Percentiles rank a stretch among this genome's conserved stretches.
phyloP scores from a whole-genome alignment of 257 asterid genomes.

The Petunia axillaris region DNA sequence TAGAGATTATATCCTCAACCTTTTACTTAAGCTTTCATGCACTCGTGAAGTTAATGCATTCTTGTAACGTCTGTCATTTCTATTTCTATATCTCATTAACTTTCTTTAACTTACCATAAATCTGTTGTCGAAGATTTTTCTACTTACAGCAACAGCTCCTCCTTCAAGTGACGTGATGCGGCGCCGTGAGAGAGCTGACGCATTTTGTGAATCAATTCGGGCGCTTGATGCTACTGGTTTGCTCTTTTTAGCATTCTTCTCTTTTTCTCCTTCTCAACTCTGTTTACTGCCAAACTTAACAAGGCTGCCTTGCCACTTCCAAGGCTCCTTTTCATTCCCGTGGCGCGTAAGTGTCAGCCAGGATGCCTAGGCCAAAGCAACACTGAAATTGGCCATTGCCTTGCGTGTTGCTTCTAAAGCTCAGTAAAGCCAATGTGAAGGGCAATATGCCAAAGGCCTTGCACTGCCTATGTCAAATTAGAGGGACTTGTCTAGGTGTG shows the following conservation, averaged over 20 bases:
- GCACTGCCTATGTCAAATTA: too few relatives aligned
- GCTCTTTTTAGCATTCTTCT: conserved; percentile 32
- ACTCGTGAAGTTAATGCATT: background rate
- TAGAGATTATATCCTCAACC: conserved; percentile 92
- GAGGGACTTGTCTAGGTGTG: too few relatives aligned
- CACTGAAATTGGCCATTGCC: too few relatives aligned
- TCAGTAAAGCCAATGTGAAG: too few relatives aligned
- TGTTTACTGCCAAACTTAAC: conserved; percentile 6
- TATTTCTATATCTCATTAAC: conserved; percentile 6
- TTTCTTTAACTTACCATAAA: conserved; percentile 69
- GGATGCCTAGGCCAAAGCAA: too few relatives aligned
- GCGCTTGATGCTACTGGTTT: conserved; percentile 99
- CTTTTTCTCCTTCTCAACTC: background rate
- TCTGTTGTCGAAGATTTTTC: conserved; percentile 91
- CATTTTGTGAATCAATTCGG: conserved; percentile 95
- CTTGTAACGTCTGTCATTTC: conserved; percentile 5
- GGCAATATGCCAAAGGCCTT: too few relatives aligned
- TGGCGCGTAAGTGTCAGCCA: too few relatives aligned
- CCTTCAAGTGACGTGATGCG: conserved; percentile 71
- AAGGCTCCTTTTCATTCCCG: too few relatives aligned
- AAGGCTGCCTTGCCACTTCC: background rate
- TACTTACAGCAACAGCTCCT: conserved; percentile 65
- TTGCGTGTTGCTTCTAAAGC: too few relatives aligned
- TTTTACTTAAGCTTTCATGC: conserved; percentile 26
- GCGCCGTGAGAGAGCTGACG: conserved; percentile 83